Base-by-base conservation (phyloP, 768 basidiomycete genomes). In the Lactifluus pinguis region DNA sequence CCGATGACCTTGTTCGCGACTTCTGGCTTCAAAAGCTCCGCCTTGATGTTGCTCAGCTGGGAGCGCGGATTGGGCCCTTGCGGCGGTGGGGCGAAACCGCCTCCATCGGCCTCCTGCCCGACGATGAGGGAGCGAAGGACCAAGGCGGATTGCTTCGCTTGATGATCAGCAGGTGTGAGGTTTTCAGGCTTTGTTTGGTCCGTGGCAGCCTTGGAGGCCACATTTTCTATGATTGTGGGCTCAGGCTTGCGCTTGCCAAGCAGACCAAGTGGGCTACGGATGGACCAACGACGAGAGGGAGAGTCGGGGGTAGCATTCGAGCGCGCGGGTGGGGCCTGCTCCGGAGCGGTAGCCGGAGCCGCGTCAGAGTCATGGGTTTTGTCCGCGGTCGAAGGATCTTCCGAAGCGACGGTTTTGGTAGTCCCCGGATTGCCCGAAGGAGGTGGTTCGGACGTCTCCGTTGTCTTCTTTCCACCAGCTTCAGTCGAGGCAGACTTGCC, bases 1-100 rank as follows among this genome's bases (percentile, higher is more conserved):
- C 79, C 76, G 62, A 92, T 88, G 60, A 92, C 76, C 67, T 79
- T 83, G 69, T 82, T 82, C 21, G 89, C 89, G 14, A 79, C 75
- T 70, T 86, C 85, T 19, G 86, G 82, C 48, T 85, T 69, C 63
- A 82, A 74, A 30, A 92, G 81, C 69, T 84, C 80, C 1, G 83
- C 73, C 70, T 88, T 91, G 67, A 88, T 76, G 66, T 83, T 85
- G 65, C 73, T 78, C 25, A 90, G 61, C 62, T 84, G 80, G 11
- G 80, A 76, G 61, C 75, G 79, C 38, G 81, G 79, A 11, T 75
- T 63, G 5, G 73, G 75, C 58, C 71, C 70, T 48, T 64, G 62
- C 29, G 77, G 75, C 19, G 73, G 75, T 19, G 73, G 66, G 4
- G 71, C 58, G 3, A 67, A 64, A 25, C 60, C 57, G 65, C 48